Base-by-base conservation (phyloP, 108 stramenopile species). In the Discostella stelligeroides region DNA sequence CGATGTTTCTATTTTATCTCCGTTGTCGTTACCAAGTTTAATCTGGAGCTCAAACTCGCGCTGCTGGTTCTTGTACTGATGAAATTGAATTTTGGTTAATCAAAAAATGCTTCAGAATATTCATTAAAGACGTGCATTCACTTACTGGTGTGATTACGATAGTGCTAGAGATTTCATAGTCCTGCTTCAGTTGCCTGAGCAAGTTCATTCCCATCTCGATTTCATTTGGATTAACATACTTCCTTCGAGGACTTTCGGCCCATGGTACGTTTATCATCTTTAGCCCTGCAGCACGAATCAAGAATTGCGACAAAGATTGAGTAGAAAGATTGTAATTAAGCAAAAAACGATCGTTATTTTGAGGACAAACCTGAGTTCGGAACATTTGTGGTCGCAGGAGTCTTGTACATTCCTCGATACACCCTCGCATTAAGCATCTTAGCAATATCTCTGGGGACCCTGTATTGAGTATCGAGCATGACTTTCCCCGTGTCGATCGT, bases 111-210 rank as follows among this genome's bases (percentile, higher is more conserved):
- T 13, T 69, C 20, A 10, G 27, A n/a, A 59, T 4, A 25, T n/a
- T 9, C 3, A 13, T 30, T 34, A 7, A 45, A 1, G 17, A 28
- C 25, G 8, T 42, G 25, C 5, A 47, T 54, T 13, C 12, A 62
- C 82, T 70, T 76, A 83, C 82, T 46, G 82, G 82, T 50, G 82
- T 83, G n/a, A 80, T 67, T 15, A 83, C 41, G n/a, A 83, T 57
- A 39, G 63, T 66, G 43, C 38, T 75, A 20, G 55, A 63, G 18
- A 75, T 62, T 12, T 41, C 40, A 53, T 58, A 20, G 29, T 54
- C 79, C 40, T 46, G 39, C 42, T 21, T 66, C 30, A 66, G 59
- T 23, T 38, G 6, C 23, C 51, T 43, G 14, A 83, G 39, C 43
- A 79, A 28, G 12, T 70, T 12, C 13, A 79, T 38, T 18, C 68